Evolutionary conservation across 164 flowering plant species (phyloP), one percentile per base, ranked within the genome.

Genomic region (Vitis rupestris): DNA sequence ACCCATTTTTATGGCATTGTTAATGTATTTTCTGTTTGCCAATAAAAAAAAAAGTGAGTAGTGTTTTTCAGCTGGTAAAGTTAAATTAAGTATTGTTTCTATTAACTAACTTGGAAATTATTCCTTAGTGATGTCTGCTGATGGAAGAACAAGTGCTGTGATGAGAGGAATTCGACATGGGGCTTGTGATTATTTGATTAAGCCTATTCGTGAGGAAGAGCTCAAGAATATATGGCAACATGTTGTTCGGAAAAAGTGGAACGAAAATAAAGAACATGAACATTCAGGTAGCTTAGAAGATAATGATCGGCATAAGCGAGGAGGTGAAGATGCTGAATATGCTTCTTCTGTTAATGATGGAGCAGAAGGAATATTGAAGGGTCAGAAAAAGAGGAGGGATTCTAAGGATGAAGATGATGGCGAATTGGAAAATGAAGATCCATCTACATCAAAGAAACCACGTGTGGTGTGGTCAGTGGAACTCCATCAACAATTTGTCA

Each of bases 381-480:
- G 70, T 66, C 84, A 74, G 44, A 88, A 78, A 76, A 90, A 85
- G 73, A 85, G 86, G 74, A 85, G 79, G 73, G 86, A 70, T 74
- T 16, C 75, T 49, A 86, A 82, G 75, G 92, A 89, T 54, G 91
- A 87, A 23, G 93, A 88, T 63, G 96, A 89, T 53, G 82, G 78
- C n/a, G 93, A 87, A 48, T 64, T 70, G 50, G 93, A 90, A 9
- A 84, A 74, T 63, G 92, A 90, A 47, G 97, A 85, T 66, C 89
- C 87, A 10, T 74, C 90, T 54, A 23, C 87, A n/a, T 68, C 90
- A 47, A 93, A 91, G 81, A 93, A 87, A 76, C 93, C 97, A 66
- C 90, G 98, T 68, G 95, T 93, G 7, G 98, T 93, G 61, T 93
- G 98, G 98, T 91, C 93, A 7, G 90, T 86, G 54, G 97, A 88